Conservation (phyloP, 495 filamentous ascomycete genomes). For the Podospora australis region DNA sequence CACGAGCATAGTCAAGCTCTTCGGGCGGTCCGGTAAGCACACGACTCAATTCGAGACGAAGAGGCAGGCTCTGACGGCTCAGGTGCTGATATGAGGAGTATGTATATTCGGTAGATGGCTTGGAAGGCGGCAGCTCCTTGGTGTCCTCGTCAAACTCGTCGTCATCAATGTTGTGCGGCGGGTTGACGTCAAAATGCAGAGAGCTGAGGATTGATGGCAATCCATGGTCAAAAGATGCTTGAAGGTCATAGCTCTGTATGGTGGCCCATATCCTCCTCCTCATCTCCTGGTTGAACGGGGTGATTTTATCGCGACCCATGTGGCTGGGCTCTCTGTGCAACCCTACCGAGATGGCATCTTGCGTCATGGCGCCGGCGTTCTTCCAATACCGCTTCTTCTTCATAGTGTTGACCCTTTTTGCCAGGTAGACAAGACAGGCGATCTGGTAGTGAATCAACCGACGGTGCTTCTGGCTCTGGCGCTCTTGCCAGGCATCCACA, state of each 20-base stretch:
- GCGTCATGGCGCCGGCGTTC: slow-evolving; percentile 46
- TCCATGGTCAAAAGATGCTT: slow-evolving; percentile 53
- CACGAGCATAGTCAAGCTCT: slow-evolving; percentile 35
- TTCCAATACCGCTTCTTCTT: slow-evolving; percentile 51
- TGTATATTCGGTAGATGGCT: slow-evolving; percentile 30
- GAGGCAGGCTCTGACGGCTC: slow-evolving; percentile 31
- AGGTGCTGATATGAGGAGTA: slow-evolving; percentile 37
- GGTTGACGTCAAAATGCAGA: slow-evolving; percentile 32
- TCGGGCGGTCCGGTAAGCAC: slow-evolving; percentile 28
- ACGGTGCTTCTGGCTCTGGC: slow-evolving; percentile 38
- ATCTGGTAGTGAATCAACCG: slow-evolving; percentile 42
- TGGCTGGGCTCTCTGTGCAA: slow-evolving; percentile 46
- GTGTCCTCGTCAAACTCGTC: slow-evolving; percentile 39
- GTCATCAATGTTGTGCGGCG: slow-evolving; percentile 39
- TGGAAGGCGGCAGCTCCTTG: slow-evolving; percentile 29
- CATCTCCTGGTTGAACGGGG: slow-evolving; percentile 57
- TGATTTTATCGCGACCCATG: slow-evolving; percentile 25
- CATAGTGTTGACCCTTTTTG: slow-evolving; percentile 39
- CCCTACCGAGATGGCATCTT: slow-evolving; percentile 51
- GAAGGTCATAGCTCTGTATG: slow-evolving; percentile 54
- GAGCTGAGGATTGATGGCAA: slow-evolving; percentile 43
- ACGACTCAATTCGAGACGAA: slow-evolving; percentile 37
- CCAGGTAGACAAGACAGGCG: slow-evolving; percentile 38
- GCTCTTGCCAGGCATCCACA: slow-evolving; percentile 31
- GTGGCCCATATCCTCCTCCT: slow-evolving; percentile 59